These are phyloP conservation scores for Aschersonia sp. DNA, from an alignment of 2,329 filamentous ascomycete species.

Conservation along the genomic window DNA sequence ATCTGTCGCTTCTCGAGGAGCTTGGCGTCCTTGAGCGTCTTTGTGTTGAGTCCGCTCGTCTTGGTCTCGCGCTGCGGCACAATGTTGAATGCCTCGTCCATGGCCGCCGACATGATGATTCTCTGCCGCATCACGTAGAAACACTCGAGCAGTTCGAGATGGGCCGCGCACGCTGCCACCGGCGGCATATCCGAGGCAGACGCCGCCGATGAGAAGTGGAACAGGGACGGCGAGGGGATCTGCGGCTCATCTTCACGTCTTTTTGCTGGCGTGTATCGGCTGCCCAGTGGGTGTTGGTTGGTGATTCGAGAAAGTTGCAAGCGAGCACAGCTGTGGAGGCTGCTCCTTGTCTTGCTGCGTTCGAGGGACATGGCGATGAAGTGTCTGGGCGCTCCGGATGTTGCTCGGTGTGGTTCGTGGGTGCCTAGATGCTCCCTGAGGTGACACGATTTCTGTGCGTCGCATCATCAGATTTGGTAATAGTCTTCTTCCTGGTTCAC, in stretches of 20 bases:
- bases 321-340: background rate
- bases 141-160: constrained; percentile 45
- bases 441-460: background rate
- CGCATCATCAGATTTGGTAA: background rate
- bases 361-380: too few relatives aligned
- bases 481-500: background rate
- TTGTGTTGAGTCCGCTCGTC: constrained; percentile 6
- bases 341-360: background rate
- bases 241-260: background rate
- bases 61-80: constrained; percentile 6
- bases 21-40: constrained; percentile 8
- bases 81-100: constrained; percentile 9
- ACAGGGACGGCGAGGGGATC: constrained; percentile 3
- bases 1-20: constrained; percentile 8
- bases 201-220: background rate
- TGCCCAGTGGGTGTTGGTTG: background rate
- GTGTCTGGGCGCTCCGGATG: too few relatives aligned
- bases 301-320: background rate
- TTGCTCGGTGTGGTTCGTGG: too few relatives aligned
- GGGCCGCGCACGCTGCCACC: constrained; percentile 30
- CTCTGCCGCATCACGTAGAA: constrained; percentile 35
- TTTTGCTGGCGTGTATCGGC: background rate
- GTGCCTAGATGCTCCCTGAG: too few relatives aligned
- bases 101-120: constrained; percentile 7
- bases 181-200: constrained; percentile 5